Base-by-base conservation (phyloP, 1,139 yeast species). In the Kodamaea sp. region DNA sequence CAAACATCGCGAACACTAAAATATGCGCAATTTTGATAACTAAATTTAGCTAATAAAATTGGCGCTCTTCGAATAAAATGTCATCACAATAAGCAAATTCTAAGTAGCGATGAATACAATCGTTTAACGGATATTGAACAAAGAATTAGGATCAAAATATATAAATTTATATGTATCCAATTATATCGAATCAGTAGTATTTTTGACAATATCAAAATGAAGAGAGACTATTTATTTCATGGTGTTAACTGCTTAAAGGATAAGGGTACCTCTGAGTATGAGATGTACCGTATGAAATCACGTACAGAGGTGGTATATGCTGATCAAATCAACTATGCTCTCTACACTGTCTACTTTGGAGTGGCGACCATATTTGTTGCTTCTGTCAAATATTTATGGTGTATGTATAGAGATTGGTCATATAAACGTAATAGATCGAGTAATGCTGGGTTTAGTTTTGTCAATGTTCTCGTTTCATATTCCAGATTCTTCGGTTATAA, bases 241-340 rank as follows among this genome's bases (percentile, higher is more conserved):
- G 79, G 77, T 1, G 55, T 73, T 45, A 75, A 76, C 57, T 77
- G 81, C 53, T 37, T 74, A 5, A 60, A 60, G 4, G 79, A 75
- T 47, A 41, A 37, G 40, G 60, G 48, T 23, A 45, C 60, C 3
- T 57, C 52, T 3, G 55, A 47, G 30, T 75, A 63, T 42, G 48
- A 41, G 44, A 47, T 38, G 12, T 60, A 58, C 12, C 28, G 43
- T 2, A 43, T 22, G 8, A 45, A 44, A 26, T 74, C 76, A 47
- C 80, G 73, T 46, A 54, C 54, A 0, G 58, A 53, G 15, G 55
- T 63, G 5, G 57, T 73, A 0, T 78, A 76, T 75, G 58, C 55
- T 1, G 46, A 48, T 20, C 73, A 71, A 44, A 47, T 63, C 1
- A 40, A 46, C 2, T 79, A 74, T 52, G 81, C 73, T 0, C 60